A percentile compares a stretch with the other conserved stretches of the same genome.
Evolutionary conservation across 768 basidiomycete species (phyloP).

Genomic region (Ephemerocybe angulata): DNA sequence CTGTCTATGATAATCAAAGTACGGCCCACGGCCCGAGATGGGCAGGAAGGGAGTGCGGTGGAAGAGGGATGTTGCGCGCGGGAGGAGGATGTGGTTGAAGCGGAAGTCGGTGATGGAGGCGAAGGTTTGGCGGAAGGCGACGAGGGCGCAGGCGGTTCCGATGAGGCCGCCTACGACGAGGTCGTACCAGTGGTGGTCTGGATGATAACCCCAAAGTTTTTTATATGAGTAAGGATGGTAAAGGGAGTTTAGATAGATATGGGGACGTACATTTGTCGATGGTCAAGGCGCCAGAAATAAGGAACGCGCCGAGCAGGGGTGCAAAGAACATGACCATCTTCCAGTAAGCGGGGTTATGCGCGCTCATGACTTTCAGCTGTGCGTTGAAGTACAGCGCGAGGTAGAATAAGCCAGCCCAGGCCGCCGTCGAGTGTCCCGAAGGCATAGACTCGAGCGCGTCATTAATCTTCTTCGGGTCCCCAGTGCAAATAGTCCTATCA

Average conservation of each 20-base stretch:
- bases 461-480: conserved; percentile 50
- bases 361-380: conserved; percentile 55
- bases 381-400: conserved; percentile 48
- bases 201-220: not conserved
- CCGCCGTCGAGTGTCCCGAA: conserved; percentile 55
- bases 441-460: conserved; percentile 54
- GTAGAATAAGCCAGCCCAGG: conserved; percentile 51
- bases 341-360: conserved; percentile 61
- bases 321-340: conserved; percentile 56
- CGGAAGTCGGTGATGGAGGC: conserved; percentile 53
- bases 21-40: conserved; percentile 21
- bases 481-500: conserved; percentile 49
- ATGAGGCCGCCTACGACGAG: conserved; percentile 50
- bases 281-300: conserved; percentile 51
- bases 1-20: conserved; percentile 33
- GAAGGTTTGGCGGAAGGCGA: conserved; percentile 55
- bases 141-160: conserved; percentile 44
- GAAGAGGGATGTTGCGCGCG: conserved; percentile 45
- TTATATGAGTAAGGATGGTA: not conserved
- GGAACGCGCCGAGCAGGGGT: conserved; percentile 50
- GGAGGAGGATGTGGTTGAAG: conserved; percentile 57
- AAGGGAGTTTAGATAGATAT: not conserved
- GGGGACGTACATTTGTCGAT: conserved; percentile 36
- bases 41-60: conserved; percentile 30
- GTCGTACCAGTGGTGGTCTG: conserved; percentile 58